These are phyloP conservation scores for Coemansia sp. DNA, from an alignment of 192 early-diverging fungal genomes.

Conservation along the genomic window DNA sequence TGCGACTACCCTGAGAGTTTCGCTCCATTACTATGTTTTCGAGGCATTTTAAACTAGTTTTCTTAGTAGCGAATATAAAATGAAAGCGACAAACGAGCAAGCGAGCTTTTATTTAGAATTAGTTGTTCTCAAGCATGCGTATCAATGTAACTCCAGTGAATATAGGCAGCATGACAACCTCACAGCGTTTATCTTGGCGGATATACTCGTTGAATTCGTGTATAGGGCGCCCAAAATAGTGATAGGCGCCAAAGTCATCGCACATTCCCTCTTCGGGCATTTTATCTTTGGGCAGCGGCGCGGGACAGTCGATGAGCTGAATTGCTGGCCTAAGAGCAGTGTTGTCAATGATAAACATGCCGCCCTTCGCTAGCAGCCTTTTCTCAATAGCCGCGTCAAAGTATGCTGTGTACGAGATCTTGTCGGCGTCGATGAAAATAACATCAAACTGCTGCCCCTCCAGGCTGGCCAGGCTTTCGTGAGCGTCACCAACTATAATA, in stretches of 20 bases:
- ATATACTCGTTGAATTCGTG: constrained; percentile 67
- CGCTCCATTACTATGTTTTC: too few relatives aligned
- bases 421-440: constrained; percentile 73
- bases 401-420: constrained; percentile 63
- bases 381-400: constrained; percentile 63
- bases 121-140: constrained; percentile 6
- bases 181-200: constrained; percentile 56
- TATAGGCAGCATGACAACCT: constrained; percentile 59
- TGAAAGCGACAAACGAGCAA: too few relatives aligned
- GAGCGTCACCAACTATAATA: constrained; percentile 42
- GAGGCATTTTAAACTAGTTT: too few relatives aligned
- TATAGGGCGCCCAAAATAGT: constrained; percentile 13
- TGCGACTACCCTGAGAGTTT: too few relatives aligned
- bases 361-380: constrained; percentile 56
- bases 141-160: constrained; percentile 48
- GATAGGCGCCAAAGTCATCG: neutral
- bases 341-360: constrained; percentile 70
- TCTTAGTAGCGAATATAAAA: too few relatives aligned
- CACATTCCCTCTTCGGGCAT: constrained; percentile 14
- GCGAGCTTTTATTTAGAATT: too few relatives aligned
- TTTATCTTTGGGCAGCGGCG: constrained; percentile 10
- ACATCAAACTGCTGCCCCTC: constrained; percentile 59
- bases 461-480: constrained; percentile 29
- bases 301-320: constrained; percentile 18
- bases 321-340: constrained; percentile 28